Base-by-base conservation (phyloP, 495 filamentous ascomycete species). In the Penicillium lividum region DNA sequence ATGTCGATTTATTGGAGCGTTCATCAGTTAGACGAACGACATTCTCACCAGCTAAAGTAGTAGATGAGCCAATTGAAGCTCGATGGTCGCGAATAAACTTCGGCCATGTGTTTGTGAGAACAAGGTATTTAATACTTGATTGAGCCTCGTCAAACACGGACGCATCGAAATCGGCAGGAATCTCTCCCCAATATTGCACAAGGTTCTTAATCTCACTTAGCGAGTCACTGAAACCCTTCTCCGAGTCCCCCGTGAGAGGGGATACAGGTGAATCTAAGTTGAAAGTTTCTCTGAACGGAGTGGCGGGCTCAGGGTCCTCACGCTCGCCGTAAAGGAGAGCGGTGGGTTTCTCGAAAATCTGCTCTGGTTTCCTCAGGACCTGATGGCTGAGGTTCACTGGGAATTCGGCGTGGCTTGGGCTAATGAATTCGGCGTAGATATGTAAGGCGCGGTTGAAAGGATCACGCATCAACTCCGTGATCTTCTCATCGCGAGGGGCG, bases 81-180 rank as follows among this genome's bases (percentile, higher is more conserved):
- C 66, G 48, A 36, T 54, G 62, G 28, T 51, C 55, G 51, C 48
- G 50, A 44, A 87, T 78, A 43, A 85, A 87, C 68, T 86, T 86
- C 27, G 83, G 83, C 86, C 86, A 90, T 9, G 86, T 89, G 65
- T 89, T 88, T 6, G 83, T 86, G 56, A 86, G 77, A 2, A 90
- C 86, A 18, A 89, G 74, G 60, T 87, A 86, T 72, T 86, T 88
- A 73, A 89, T 83, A 53, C 80, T 83, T 38, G 73, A 65, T 67
- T 87, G 79, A 0, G 86, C 85, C 1, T 67, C 74, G 51, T 86
- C 82, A 50, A 90, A 89, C 25, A 88, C 74, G 3, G 47, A 61
- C 3, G 71, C 68, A 33, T 78, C 74, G 49, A 89, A 88, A 0
- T 62, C 72, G 5, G 66, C 68, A 1, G 84, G 80, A 28, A 87